Evolutionary conservation across 2,329 filamentous ascomycete species (phyloP), one percentile per base, ranked within the genome.

Genomic region (Ophiostoma sp.): DNA sequence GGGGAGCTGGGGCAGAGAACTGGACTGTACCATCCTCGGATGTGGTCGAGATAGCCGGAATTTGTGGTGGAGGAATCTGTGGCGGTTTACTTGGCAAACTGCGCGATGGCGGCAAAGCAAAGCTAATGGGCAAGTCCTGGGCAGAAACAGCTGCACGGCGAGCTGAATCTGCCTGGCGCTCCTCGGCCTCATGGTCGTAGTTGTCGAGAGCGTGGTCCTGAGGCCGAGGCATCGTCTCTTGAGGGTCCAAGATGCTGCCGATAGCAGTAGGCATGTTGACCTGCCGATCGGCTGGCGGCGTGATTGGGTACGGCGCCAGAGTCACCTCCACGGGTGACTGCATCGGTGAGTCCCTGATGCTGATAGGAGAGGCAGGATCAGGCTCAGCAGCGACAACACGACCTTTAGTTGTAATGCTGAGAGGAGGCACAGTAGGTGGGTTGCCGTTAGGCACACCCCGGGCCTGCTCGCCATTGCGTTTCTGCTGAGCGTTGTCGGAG

Each of bases 231-330:
- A 89, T 88, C 14, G 81, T 76, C 72, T 84, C 84, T 36, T 82
- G 80, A 16, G 85, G 84, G 72, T 85, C 81, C n/a, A 87, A 75
- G 38, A 87, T 76, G 60, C 84, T 81, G 9, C 77, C 76, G 3
- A 85, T 81, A 2, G 78, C 79, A n/a, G 82, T 81, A 3, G 77
- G 75, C 2, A 74, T 77, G 38, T 72, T 77, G 76, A 55, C 8
- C 9, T 76, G 74, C 65, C 81, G 80, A 71, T 87, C 83, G 1
- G 85, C 83, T 0, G 87, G 86, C 60, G 87, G 86, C 9, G 87
- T 89, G 64, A 88, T 86, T 2, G 87, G 86, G 75, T 89, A 89
- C 0, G 86, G 86, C 16, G 86, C 85, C 74, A 88, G 77, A 12
- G 81, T 76, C 68, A 87, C 79, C 65, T 87, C 83, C 63, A 87